These are phyloP conservation scores for Chalaropsis ovoidea DNA, from an alignment of 2,329 filamentous ascomycete species.

Conservation along the genomic window DNA sequence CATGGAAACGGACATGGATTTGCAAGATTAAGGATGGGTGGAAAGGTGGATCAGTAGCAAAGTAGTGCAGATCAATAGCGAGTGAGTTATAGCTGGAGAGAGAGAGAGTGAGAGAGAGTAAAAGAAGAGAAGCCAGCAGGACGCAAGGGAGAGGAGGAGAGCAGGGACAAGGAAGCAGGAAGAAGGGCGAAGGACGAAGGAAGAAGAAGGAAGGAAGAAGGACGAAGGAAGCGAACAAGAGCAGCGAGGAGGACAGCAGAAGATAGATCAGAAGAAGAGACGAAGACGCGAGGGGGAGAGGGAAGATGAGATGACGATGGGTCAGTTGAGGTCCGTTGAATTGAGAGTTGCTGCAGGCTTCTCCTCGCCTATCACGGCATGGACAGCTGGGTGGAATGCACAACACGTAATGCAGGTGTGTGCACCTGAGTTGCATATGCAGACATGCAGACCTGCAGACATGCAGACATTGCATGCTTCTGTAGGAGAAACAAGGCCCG, in stretches of 20 bases:
- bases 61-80: slow-evolving; percentile 9
- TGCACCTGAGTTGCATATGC: no score
- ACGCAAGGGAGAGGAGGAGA: not conserved
- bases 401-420: no score
- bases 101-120: not conserved
- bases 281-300: not conserved
- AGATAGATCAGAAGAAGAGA: slow-evolving; percentile 1
- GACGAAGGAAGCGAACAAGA: no score
- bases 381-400: no score
- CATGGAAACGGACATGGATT: not conserved
- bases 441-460: no score
- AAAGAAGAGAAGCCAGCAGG: not conserved
- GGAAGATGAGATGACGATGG: not conserved
- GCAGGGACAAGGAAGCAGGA: not conserved
- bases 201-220: not conserved
- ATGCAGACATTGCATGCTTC: no score
- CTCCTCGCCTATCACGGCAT: not conserved
- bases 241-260: no score
- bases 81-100: not conserved
- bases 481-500: no score
- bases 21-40: slow-evolving; percentile 8
- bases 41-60: not conserved
- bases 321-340: no score
- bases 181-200: no score
- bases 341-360: no score